Conservation (phyloP, 1,284 basidiomycete species). For the Cystobasidium pallidum region DNA sequence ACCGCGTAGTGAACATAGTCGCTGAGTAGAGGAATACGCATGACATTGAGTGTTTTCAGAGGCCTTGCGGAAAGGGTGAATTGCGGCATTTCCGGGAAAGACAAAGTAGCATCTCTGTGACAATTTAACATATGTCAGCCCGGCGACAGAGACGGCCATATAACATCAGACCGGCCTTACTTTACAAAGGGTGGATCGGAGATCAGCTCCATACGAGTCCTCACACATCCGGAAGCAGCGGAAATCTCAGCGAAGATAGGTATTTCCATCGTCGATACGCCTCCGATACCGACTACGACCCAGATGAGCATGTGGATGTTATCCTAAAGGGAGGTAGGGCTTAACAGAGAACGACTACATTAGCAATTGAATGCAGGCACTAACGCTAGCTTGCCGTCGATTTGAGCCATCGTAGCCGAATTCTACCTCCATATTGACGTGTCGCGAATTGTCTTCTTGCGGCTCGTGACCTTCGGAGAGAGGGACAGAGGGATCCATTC, state of each 20-base stretch:
- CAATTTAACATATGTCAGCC: background rate
- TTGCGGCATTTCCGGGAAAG: constrained; percentile 34
- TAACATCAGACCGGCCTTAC: background rate
- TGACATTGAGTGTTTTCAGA: constrained; percentile 30
- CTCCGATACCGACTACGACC: constrained; percentile 14
- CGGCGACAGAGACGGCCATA: background rate
- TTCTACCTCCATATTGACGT: constrained; percentile 38
- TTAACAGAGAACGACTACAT: too few species aligned
- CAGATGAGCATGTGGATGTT: constrained; percentile 41
- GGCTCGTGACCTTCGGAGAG: constrained; percentile 29
- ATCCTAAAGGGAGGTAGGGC: constrained; percentile 1
- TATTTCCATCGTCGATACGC: constrained; percentile 29
- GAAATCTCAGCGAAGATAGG: constrained; percentile 33
- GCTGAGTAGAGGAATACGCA: constrained; percentile 36
- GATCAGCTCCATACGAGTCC: constrained; percentile 30
- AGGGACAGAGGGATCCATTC: constrained; percentile 23
- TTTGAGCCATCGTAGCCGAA: constrained; percentile 33
- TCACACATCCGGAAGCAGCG: constrained; percentile 18
- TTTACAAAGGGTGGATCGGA: constrained; percentile 40
- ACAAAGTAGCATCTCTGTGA: constrained; percentile 27
- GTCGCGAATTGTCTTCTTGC: constrained; percentile 16
- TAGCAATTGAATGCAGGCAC: background rate
- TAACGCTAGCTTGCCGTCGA: constrained; percentile 27
- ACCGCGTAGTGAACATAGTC: constrained; percentile 35
- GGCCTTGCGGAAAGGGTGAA: constrained; percentile 37